Evolutionary conservation across 2,329 filamentous ascomycete species (phyloP), one percentile per base, ranked within the genome.

Genomic region (Leptographium lundbergii): DNA sequence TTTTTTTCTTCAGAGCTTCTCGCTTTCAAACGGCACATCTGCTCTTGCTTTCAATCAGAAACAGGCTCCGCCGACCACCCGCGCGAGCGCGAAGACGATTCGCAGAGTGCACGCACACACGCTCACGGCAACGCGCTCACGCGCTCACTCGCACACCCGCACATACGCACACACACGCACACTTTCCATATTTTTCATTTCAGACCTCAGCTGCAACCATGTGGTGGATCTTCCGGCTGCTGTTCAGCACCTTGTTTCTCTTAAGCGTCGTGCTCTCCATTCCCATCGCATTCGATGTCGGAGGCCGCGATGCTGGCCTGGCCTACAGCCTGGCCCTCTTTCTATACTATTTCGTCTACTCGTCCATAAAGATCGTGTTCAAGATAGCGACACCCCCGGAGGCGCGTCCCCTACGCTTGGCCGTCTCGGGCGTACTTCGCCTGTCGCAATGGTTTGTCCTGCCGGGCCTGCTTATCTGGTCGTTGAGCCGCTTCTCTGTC

Each of bases 241-340:
- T 91, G 66, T 89, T 89, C 69, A 89, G 89, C 74, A 79, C 86
- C 70, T 74, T 89, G 74, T 97, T 96, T 75, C 85, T 97, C 67
- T 81, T 91, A 74, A 88, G 88, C 74, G 91, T 96, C 72, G 85
- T 97, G 69, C 88, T 97, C 70, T 96, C 91, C 63, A 94, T 99
- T 70, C 94, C 94, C 62, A 86, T 99, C 70, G 89, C 92, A 68
- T 97, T 97, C 77, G 94, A 99, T 82, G 92, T 97, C 68, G 94
- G 94, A 70, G 94, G 94, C 63, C 86, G 90, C 68, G 91, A 94
- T 67, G 95, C 91, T 69, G 94, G 94, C 61, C 80, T 99, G 69
- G 92, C 91, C 63, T 97, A 95, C 77, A 96, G 91, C 69, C 81
- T 97, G 58, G 84, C 88, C 54, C 82, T 97, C 58, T 91, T 92